Percentiles rank a stretch among this genome's conserved stretches.
phyloP scores from a whole-genome alignment of 495 filamentous ascomycete genomes.

The Copromyces sp. region DNA sequence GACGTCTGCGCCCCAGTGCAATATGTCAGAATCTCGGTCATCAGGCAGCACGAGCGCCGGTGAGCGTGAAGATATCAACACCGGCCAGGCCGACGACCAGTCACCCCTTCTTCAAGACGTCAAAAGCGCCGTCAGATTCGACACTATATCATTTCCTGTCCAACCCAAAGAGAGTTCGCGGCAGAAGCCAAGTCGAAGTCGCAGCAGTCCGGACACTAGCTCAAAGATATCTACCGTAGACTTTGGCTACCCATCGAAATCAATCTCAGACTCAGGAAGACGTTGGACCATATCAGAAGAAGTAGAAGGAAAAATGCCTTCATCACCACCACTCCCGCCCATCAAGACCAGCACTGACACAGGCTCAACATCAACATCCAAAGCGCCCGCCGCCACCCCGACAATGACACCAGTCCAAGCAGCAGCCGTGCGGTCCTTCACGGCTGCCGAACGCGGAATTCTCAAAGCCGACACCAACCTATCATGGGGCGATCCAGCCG shows the following conservation, averaged over 20 bases:
- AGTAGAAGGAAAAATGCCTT: background rate
- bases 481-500: constrained; percentile 31
- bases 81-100: background rate
- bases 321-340: background rate
- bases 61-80: background rate
- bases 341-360: background rate
- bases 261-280: background rate
- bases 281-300: background rate
- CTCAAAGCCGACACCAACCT: constrained; percentile 13
- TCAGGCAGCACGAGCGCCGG: background rate
- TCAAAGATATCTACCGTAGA: background rate
- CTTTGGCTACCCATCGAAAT: background rate
- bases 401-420: background rate
- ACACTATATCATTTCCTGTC: background rate
- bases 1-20: background rate
- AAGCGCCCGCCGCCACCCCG: background rate
- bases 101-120: background rate
- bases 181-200: background rate
- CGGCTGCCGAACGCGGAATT: constrained; percentile 1
- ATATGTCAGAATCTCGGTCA: background rate
- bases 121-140: background rate
- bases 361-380: background rate
- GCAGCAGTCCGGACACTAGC: background rate
- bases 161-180: background rate
- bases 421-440: background rate